phyloP scores from a whole-genome alignment of 345 rosid species.

The Eucalyptus cloeziana region DNA sequence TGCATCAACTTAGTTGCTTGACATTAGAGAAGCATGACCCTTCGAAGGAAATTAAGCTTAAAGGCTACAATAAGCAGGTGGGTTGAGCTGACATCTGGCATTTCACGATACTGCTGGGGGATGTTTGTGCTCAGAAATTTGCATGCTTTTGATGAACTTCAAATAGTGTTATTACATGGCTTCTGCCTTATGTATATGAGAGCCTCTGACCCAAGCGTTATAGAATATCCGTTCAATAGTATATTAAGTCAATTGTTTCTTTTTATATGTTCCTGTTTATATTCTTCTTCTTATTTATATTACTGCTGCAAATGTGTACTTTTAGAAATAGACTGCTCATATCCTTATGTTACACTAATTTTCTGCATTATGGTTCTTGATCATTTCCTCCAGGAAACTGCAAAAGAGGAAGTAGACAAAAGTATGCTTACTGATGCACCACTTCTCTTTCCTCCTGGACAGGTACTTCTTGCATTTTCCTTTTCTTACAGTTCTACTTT shows the following conservation, averaged over 20 bases:
- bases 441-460: constrained; percentile 87
- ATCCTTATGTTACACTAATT: neutral
- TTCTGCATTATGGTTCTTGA: neutral
- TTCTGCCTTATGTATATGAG: neutral
- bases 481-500: neutral
- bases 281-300: neutral
- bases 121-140: neutral
- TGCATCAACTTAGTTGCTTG: neutral
- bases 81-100: neutral
- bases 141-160: neutral
- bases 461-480: constrained; percentile 25
- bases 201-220: neutral
- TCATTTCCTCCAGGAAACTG: constrained; percentile 44
- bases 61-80: neutral
- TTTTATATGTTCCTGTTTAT: neutral
- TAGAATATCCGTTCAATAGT: neutral
- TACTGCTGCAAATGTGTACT: neutral
- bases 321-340: neutral
- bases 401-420: constrained; percentile 65
- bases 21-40: neutral
- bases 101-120: neutral
- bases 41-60: neutral
- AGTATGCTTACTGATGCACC: constrained; percentile 92
- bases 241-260: neutral
- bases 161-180: neutral